phyloP scores from a whole-genome alignment of 352 stramenopile species.

The Plasmopara viticola region DNA sequence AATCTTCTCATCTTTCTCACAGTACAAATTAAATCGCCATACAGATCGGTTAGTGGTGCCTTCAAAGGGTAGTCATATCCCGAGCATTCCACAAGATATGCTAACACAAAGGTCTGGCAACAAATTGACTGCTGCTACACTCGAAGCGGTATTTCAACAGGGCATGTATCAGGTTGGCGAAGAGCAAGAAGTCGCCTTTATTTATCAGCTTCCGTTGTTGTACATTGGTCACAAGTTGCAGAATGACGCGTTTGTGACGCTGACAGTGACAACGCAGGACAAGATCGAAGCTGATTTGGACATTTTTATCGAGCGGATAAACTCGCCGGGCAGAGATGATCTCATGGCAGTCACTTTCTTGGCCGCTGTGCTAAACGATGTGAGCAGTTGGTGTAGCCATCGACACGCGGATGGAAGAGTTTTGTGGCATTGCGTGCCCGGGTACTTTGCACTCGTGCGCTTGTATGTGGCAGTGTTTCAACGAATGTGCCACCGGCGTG shows the following conservation, averaged over 20 bases:
- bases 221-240: constrained; percentile 49
- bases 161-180: constrained; percentile 32
- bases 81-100: constrained; percentile 34
- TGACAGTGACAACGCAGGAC: constrained; percentile 26
- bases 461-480: constrained; percentile 64
- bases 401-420: constrained; percentile 32
- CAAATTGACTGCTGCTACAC: constrained; percentile 26
- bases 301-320: constrained; percentile 53
- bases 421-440: constrained; percentile 72
- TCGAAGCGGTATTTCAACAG: constrained; percentile 49
- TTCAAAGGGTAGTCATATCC: constrained; percentile 18
- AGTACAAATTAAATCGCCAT: constrained; percentile 39
- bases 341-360: constrained; percentile 64
- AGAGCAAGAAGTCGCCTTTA: constrained; percentile 48
- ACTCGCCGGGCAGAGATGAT: constrained; percentile 48
- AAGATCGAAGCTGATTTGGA: constrained; percentile 47
- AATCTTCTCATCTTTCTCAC: constrained; percentile 41
- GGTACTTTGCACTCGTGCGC: constrained; percentile 66
- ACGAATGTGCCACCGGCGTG: constrained; percentile 70
- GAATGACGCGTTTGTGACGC: constrained; percentile 30
- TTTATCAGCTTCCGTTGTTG: constrained; percentile 46
- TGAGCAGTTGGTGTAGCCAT: constrained; percentile 51
- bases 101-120: constrained; percentile 28
- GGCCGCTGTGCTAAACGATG: constrained; percentile 56
- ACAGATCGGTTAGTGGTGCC: constrained; percentile 32